These are phyloP conservation scores for Cytospora mali DNA, from an alignment of 2,329 filamentous ascomycete genomes.

Conservation along the genomic window DNA sequence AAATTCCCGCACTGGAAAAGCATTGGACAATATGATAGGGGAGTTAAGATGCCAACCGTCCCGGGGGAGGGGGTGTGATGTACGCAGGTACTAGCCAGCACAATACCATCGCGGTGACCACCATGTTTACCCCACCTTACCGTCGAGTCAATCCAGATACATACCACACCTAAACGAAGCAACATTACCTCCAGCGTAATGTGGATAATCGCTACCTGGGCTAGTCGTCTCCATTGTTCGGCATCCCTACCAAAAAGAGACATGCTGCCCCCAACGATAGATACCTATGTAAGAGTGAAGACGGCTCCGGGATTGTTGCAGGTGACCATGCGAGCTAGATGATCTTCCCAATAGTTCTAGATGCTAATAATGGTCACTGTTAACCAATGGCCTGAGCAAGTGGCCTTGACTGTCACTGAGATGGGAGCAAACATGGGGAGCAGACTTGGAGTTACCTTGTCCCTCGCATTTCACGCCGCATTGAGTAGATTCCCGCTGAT, in stretches of 20 bases:
- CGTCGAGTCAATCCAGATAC: conserved; percentile 7
- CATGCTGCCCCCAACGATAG: too few species aligned
- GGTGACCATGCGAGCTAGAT: conserved; percentile 10
- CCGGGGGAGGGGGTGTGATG: neutral
- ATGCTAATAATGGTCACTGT: neutral
- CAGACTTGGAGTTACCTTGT: conserved; percentile 6
- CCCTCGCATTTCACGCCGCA: conserved; percentile 13
- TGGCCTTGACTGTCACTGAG: conserved; percentile 4
- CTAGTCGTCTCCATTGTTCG: conserved; percentile 7
- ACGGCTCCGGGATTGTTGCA: conserved; percentile 1
- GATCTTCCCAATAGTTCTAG: neutral
- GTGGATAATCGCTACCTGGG: neutral
- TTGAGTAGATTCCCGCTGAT: conserved; percentile 3
- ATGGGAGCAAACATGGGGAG: conserved; percentile 5
- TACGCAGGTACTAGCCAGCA: conserved; percentile 11
- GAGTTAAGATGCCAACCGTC: neutral
- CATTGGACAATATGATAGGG: conserved; percentile 4
- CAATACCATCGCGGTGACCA: conserved; percentile 8
- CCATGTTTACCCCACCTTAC: conserved; percentile 8
- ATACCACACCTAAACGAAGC: neutral
- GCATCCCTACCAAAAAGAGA: conserved; percentile 15
- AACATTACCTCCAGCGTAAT: neutral
- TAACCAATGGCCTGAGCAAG: conserved; percentile 11
- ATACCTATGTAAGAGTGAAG: too few species aligned
- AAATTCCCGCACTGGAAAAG: conserved; percentile 6